Evolutionary conservation across 2,329 filamentous ascomycete species (phyloP).

Genomic region (Byssoonygena ceratinophila): DNA sequence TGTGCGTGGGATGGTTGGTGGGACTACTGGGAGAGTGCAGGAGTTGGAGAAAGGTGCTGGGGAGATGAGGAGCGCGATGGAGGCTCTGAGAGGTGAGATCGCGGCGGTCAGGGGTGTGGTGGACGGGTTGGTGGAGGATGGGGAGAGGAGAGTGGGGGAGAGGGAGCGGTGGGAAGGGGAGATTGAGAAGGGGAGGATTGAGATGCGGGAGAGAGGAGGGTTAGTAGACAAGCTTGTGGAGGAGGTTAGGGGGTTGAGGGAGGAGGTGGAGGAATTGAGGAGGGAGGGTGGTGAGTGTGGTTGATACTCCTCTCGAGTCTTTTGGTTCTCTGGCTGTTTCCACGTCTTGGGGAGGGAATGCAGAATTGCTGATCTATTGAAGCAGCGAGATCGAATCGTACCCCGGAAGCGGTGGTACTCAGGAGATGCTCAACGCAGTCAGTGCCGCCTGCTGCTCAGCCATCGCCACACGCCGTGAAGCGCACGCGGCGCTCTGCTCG

Average conservation of each 20-base stretch:
- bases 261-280: conserved; percentile 11
- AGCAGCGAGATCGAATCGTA: background rate
- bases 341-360: background rate
- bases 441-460: conserved; percentile 1
- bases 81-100: conserved; percentile 1
- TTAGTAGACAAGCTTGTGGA: conserved; percentile 2
- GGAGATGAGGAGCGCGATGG: conserved; percentile 7
- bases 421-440: background rate
- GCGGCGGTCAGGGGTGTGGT: conserved; percentile 1
- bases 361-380: background rate
- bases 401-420: background rate
- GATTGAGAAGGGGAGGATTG: background rate
- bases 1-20: background rate
- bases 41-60: conserved; percentile 1
- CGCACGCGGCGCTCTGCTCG: background rate
- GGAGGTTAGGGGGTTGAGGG: conserved; percentile 1
- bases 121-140: background rate
- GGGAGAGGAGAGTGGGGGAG: background rate
- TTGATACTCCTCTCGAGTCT: background rate
- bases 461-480: background rate
- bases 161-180: background rate
- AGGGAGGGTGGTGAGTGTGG: conserved; percentile 1
- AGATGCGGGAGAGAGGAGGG: background rate
- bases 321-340: background rate
- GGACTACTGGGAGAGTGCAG: background rate